These are phyloP conservation scores for Nakaseomyces uthaithaninus DNA, from an alignment of 1,139 yeast species.

Conservation along the genomic window DNA sequence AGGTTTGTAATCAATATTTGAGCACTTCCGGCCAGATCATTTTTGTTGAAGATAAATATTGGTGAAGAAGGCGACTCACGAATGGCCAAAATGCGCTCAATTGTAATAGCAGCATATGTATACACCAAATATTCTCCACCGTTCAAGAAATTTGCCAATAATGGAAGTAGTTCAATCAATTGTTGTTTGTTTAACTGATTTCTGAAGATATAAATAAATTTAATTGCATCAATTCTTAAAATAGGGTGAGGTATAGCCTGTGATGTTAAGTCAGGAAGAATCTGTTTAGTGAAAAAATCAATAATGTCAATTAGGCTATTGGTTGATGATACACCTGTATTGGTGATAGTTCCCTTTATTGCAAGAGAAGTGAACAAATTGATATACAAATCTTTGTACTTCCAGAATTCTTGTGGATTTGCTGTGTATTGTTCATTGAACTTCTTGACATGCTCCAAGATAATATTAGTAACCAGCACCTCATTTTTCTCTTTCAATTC, in stretches of 20 bases:
- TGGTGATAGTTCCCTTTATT: constrained; percentile 78
- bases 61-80: constrained; percentile 46
- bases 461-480: constrained; percentile 61
- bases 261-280: constrained; percentile 66
- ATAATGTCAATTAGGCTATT: constrained; percentile 81
- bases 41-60: constrained; percentile 55
- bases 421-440: constrained; percentile 48
- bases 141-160: constrained; percentile 59
- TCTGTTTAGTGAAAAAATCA: constrained; percentile 68
- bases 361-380: constrained; percentile 85
- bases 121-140: constrained; percentile 69
- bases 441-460: constrained; percentile 65
- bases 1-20: constrained; percentile 53
- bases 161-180: constrained; percentile 69
- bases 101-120: constrained; percentile 88
- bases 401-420: constrained; percentile 51
- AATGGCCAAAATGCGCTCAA: constrained; percentile 78
- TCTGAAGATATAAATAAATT: constrained; percentile 81
- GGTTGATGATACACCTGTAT: constrained; percentile 81
- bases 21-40: constrained; percentile 55
- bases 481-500: constrained; percentile 80
- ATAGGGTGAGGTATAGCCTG: constrained; percentile 52
- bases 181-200: constrained; percentile 88
- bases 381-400: constrained; percentile 77
- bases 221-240: constrained; percentile 84